A percentile compares a stretch with the other conserved stretches of the same genome.
Evolutionary conservation across 148 eudicot species (phyloP).

Genomic region (Vaccinium darrowii): DNA sequence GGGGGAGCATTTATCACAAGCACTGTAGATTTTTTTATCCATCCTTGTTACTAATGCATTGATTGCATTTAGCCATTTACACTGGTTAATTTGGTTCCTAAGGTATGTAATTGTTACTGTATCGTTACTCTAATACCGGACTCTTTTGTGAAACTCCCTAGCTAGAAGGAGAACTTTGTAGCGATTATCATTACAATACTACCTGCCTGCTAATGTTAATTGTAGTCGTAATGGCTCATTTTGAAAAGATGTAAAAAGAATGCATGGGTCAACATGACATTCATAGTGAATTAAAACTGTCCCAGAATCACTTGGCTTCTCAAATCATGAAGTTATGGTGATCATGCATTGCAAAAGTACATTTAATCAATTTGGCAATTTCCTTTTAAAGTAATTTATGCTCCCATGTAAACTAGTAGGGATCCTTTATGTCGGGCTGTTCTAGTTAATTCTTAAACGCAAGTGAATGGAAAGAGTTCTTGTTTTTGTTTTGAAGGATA

Average conservation of each 20-base stretch:
- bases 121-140: not conserved
- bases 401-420: not conserved
- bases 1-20: not conserved
- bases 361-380: not conserved
- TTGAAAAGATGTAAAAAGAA: not conserved
- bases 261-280: not conserved
- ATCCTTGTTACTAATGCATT: not conserved
- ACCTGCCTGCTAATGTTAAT: not conserved
- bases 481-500: not conserved
- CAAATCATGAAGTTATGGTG: not conserved
- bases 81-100: not conserved
- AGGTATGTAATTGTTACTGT: not conserved
- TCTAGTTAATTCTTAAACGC: not conserved
- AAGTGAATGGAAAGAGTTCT: not conserved
- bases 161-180: not conserved
- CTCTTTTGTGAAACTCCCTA: not conserved
- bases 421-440: not conserved
- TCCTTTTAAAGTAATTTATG: not conserved
- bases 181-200: too few relatives aligned
- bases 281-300: not conserved
- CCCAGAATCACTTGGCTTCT: not conserved
- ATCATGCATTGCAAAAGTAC: not conserved
- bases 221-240: not conserved
- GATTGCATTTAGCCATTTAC: not conserved
- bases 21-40: not conserved